phyloP scores from a whole-genome alignment of 192 early-diverging fungal species.

The Coemansia aciculifera region DNA sequence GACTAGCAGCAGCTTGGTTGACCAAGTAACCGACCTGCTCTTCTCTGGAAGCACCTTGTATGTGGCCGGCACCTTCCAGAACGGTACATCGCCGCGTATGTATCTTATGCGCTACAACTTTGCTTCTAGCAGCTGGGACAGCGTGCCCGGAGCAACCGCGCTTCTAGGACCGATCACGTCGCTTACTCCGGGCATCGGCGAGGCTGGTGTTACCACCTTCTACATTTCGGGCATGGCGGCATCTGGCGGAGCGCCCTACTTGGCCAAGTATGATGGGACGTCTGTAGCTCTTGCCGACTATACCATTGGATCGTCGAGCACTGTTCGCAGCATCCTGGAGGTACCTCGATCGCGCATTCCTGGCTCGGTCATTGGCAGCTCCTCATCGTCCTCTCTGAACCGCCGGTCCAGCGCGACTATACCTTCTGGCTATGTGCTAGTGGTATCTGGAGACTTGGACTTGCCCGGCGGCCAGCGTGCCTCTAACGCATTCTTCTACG shows the following conservation, averaged over 20 bases:
- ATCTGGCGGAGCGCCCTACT: conserved; percentile 45
- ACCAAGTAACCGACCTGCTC: conserved; percentile 43
- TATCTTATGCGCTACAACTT: conserved; percentile 59
- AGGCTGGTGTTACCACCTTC: conserved; percentile 14
- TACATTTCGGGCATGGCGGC: conserved; percentile 34
- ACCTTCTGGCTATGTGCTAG: conserved; percentile 42
- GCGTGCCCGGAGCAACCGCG: conserved; percentile 35
- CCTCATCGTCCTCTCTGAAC: conserved; percentile 10
- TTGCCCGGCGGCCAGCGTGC: conserved; percentile 32
- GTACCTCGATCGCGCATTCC: conserved; percentile 43
- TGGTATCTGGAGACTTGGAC: conserved; percentile 41
- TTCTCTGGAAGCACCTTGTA: conserved; percentile 43
- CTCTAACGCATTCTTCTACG: conserved; percentile 48
- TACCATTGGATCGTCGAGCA: conserved; percentile 33
- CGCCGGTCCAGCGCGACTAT: conserved; percentile 28
- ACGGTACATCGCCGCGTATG: conserved; percentile 40
- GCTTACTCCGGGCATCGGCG: conserved; percentile 38
- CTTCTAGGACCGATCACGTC: conserved; percentile 58
- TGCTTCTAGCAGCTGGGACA: conserved; percentile 50
- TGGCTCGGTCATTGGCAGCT: conserved; percentile 33
- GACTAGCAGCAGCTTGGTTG: conserved; percentile 35
- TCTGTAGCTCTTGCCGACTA: conserved; percentile 37
- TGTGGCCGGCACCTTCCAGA: conserved; percentile 61
- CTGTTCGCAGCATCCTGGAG: conserved; percentile 27
- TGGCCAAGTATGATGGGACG: conserved; percentile 57